Conservation (phyloP, 2,329 filamentous ascomycete species). For the Pseudogymnoascus sp. region DNA sequence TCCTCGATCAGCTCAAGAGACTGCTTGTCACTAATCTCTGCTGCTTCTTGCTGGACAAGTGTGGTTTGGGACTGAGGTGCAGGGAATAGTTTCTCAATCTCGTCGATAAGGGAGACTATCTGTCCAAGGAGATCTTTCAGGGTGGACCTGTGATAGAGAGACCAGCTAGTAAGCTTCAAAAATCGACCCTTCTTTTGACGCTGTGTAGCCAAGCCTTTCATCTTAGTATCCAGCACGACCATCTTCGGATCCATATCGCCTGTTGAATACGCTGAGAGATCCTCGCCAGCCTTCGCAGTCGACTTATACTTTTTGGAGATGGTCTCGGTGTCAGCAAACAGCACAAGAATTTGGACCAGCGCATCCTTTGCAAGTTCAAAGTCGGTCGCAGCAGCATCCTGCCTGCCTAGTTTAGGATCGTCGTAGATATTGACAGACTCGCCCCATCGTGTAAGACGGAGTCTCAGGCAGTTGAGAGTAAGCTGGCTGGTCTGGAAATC, state of each 20-base stretch:
- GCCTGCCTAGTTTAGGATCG: constrained; percentile 20
- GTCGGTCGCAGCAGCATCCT: constrained; percentile 15
- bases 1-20: too few species aligned
- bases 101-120: too few species aligned
- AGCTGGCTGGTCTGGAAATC: constrained; percentile 34
- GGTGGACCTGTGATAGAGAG: constrained; percentile 20
- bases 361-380: constrained; percentile 19
- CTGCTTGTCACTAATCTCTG: too few species aligned
- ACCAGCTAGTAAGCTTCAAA: constrained; percentile 19
- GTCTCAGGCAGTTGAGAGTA: constrained; percentile 29
- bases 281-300: constrained; percentile 18
- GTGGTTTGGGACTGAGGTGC: too few species aligned
- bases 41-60: too few species aligned
- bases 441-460: constrained; percentile 34
- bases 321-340: constrained; percentile 20
- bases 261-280: constrained; percentile 18
- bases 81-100: too few species aligned
- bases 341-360: constrained; percentile 19
- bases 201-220: constrained; percentile 17
- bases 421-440: constrained; percentile 29
- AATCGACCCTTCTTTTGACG: constrained; percentile 18
- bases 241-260: constrained; percentile 17
- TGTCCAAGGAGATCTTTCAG: constrained; percentile 15
- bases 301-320: constrained; percentile 20
- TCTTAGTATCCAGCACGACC: constrained; percentile 18